Conservation (phyloP, 2,329 filamentous ascomycete genomes). For the Coniochaeta sp. region DNA sequence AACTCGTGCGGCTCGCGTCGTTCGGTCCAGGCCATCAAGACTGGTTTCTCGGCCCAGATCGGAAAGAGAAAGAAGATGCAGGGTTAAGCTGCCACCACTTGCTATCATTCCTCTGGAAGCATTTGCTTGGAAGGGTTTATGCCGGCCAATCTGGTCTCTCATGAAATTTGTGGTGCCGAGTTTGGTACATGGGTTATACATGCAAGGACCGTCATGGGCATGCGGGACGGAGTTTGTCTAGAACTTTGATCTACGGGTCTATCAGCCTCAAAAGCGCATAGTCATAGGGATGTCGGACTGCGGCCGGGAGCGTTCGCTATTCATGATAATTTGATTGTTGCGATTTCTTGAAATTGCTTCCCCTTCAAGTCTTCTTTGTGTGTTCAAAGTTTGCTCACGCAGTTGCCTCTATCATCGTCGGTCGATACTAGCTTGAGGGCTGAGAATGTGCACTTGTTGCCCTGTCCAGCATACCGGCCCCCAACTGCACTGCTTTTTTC, state of each 20-base stretch:
- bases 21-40: constrained; percentile 97
- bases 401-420: no score
- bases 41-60: constrained; percentile 98
- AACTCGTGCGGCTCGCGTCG: constrained; percentile 75
- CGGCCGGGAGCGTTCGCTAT: neutral
- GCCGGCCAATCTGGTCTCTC: neutral
- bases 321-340: no score
- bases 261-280: neutral
- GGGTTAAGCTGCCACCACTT: constrained; percentile 44
- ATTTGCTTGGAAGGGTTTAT: neutral
- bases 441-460: no score
- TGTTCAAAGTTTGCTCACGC: no score
- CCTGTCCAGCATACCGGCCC: no score
- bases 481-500: neutral
- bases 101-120: neutral
- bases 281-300: neutral
- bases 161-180: neutral
- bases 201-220: neutral
- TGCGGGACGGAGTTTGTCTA: neutral
- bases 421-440: no score
- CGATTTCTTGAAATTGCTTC: neutral
- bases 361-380: neutral
- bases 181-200: neutral
- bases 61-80: constrained; percentile 96
- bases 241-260: neutral